Conservation (phyloP, 1,139 yeast genomes). For the Candida sp. region DNA sequence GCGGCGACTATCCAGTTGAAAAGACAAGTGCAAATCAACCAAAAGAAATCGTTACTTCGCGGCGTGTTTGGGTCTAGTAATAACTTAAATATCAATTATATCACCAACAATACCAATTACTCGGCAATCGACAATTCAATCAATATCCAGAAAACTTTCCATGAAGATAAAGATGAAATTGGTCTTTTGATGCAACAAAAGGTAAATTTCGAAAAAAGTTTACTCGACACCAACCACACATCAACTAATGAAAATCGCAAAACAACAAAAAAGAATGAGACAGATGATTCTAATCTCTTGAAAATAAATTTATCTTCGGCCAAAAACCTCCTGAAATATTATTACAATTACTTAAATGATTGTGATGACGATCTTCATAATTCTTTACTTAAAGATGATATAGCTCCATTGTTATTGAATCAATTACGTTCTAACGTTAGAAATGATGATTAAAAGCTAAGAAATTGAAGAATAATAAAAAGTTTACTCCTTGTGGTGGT, state of each 20-base stretch:
- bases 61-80: constrained; percentile 40
- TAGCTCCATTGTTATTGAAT: background rate
- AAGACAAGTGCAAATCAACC: constrained; percentile 39
- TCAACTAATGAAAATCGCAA: constrained; percentile 1
- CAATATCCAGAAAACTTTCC: constrained; percentile 37
- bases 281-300: background rate
- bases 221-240: background rate
- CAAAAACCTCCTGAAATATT: background rate
- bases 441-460: background rate
- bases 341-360: background rate
- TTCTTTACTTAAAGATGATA: background rate
- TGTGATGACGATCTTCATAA: background rate
- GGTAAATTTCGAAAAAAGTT: background rate
- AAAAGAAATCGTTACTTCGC: constrained; percentile 37
- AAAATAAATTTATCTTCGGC: background rate
- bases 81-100: constrained; percentile 36
- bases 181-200: constrained; percentile 32
- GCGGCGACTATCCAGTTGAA: constrained; percentile 32
- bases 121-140: constrained; percentile 36
- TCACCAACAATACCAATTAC: constrained; percentile 41
- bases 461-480: too few species aligned
- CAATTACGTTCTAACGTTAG: background rate
- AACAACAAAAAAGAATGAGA: background rate
- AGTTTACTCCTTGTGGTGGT: too few species aligned
- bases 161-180: constrained; percentile 43